These are phyloP conservation scores for Tagetes patula DNA, from an alignment of 129 eudicot genomes.

Conservation along the genomic window DNA sequence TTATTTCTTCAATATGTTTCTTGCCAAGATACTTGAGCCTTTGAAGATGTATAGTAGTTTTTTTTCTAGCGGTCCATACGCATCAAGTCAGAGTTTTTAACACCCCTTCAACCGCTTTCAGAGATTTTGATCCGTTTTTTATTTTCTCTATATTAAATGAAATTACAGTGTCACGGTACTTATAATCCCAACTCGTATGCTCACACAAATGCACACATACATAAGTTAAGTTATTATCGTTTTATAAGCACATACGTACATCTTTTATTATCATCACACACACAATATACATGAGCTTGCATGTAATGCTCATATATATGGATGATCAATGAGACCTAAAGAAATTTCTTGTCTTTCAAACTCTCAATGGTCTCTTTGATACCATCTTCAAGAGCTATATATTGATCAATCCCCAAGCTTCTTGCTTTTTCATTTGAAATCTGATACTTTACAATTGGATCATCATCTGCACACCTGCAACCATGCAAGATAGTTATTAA, in stretches of 20 bases:
- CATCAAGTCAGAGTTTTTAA: too few species aligned
- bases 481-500: neutral
- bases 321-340: conserved; percentile 10
- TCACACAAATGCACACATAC: too few species aligned
- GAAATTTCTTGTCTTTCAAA: conserved; percentile 58
- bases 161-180: too few species aligned
- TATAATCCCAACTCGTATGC: too few species aligned
- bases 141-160: too few species aligned
- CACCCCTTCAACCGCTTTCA: too few species aligned
- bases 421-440: conserved; percentile 52
- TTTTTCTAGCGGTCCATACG: too few species aligned
- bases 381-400: conserved; percentile 47
- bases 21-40: too few species aligned
- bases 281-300: conserved; percentile 7
- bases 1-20: too few species aligned
- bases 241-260: neutral
- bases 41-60: too few species aligned
- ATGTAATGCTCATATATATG: neutral
- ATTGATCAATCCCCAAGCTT: conserved; percentile 47
- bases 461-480: conserved; percentile 63
- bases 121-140: too few species aligned
- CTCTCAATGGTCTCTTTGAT: conserved; percentile 67
- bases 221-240: too few species aligned
- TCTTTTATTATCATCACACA: neutral
- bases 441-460: conserved; percentile 44